These are phyloP conservation scores for Calycina marina DNA, from an alignment of 2,329 filamentous ascomycete genomes.

Conservation along the genomic window DNA sequence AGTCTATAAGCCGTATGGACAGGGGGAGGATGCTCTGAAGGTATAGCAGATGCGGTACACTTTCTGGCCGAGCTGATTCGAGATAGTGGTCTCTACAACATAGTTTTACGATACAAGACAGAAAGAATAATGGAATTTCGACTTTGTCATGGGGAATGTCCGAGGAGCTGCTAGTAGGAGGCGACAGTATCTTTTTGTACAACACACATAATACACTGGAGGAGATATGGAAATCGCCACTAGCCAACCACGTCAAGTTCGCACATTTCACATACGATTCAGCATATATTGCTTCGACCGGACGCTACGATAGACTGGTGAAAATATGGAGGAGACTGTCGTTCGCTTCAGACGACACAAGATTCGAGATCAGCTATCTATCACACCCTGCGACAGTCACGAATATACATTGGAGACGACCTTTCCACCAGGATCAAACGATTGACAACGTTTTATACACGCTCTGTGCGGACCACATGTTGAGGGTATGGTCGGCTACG, in stretches of 20 bases:
- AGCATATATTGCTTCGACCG: constrained; percentile 69
- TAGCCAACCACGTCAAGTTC: constrained; percentile 60
- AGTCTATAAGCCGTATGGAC: constrained; percentile 63
- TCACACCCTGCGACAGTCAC: constrained; percentile 74
- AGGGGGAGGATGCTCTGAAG: constrained; percentile 58
- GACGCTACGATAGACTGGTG: constrained; percentile 64
- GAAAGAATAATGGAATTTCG: constrained; percentile 26
- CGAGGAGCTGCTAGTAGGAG: constrained; percentile 73
- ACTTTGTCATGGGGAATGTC: constrained; percentile 76
- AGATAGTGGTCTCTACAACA: constrained; percentile 49
- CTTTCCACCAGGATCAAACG: constrained; percentile 61
- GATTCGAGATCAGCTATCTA: constrained; percentile 84
- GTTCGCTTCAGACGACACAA: constrained; percentile 68
- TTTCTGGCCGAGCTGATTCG: constrained; percentile 8
- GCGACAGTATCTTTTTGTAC: constrained; percentile 56
- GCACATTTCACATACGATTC: constrained; percentile 78
- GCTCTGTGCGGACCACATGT: constrained; percentile 62
- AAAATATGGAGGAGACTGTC: constrained; percentile 87
- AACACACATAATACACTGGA: constrained; percentile 32
- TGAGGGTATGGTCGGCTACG: constrained; percentile 72
- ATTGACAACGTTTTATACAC: constrained; percentile 85
- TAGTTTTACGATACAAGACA: constrained; percentile 34
- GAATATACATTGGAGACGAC: constrained; percentile 71
- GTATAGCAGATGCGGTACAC: constrained; percentile 28
- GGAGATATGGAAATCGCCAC: constrained; percentile 56